Conservation (phyloP, 1,284 basidiomycete species). For the Cutaneotrichosporon daszewskae region DNA sequence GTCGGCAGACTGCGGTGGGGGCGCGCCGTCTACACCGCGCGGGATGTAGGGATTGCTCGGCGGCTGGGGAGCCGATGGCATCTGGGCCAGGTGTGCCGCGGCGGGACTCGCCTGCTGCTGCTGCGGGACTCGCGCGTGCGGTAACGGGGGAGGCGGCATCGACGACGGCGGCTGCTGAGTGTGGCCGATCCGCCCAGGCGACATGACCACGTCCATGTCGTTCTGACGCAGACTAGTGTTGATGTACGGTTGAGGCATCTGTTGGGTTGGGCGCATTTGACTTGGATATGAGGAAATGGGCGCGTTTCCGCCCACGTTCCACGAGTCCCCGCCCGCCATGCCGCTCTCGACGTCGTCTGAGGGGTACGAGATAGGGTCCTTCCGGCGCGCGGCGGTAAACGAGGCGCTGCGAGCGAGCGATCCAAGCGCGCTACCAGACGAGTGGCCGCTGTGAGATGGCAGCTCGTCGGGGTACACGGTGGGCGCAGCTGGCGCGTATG, state of each 20-base stretch:
- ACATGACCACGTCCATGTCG: conserved; percentile 28
- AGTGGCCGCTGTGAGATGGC: conserved; percentile 9
- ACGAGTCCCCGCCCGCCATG: conserved; percentile 23
- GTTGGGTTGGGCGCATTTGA: background rate
- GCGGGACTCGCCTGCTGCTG: background rate
- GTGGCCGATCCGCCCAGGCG: conserved; percentile 6
- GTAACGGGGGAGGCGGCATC: conserved; percentile 13
- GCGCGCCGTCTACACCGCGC: conserved; percentile 20
- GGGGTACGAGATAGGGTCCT: conserved; percentile 44
- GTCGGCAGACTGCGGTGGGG: conserved; percentile 5
- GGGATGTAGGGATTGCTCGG: conserved; percentile 37
- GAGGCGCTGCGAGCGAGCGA: conserved; percentile 41
- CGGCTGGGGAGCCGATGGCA: background rate
- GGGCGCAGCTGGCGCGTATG: conserved; percentile 18
- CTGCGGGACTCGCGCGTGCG: background rate
- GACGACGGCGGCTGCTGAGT: background rate
- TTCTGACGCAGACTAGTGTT: conserved; percentile 6
- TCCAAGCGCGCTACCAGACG: conserved; percentile 22
- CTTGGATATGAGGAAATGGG: too few relatives aligned
- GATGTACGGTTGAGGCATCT: conserved; percentile 11
- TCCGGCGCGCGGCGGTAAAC: conserved; percentile 35
- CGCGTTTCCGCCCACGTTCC: background rate
- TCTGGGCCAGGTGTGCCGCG: too few relatives aligned
- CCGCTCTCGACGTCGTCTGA: conserved; percentile 47
- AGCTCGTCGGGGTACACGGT: conserved; percentile 13